Conservation (phyloP, 2,329 filamentous ascomycete species). For the Aspergillus chevalieri region DNA sequence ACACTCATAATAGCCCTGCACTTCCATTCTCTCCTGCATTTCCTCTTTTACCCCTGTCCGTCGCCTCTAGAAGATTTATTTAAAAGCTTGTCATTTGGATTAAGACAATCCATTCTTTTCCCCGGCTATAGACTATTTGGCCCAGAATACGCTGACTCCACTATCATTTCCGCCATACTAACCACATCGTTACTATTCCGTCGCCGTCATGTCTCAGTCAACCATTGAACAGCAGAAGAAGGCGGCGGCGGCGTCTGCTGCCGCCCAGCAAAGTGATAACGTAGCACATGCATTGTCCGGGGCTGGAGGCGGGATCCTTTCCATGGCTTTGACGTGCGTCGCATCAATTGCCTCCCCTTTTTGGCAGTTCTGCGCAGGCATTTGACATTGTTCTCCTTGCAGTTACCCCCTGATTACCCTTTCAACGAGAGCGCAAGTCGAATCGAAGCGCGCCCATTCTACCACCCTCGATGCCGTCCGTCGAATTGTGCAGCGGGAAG, state of each 20-base stretch:
- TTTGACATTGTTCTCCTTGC: constrained; percentile 6
- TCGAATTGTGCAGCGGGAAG: constrained; percentile 86
- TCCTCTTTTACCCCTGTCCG: not conserved
- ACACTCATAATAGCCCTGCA: not conserved
- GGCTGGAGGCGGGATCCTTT: constrained; percentile 85
- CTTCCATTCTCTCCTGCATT: constrained; percentile 7
- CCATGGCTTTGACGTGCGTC: constrained; percentile 84
- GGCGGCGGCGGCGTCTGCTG: constrained; percentile 50
- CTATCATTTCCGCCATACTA: not conserved
- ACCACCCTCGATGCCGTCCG: constrained; percentile 76
- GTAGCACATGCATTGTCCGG: constrained; percentile 91
- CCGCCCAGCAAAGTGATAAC: constrained; percentile 85
- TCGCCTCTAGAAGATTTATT: not conserved
- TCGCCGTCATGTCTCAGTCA: constrained; percentile 34
- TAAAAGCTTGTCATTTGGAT: not conserved
- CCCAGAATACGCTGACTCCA: too few relatives aligned
- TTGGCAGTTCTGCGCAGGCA: constrained; percentile 5
- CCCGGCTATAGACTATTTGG: too few relatives aligned
- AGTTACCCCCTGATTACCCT: constrained; percentile 96
- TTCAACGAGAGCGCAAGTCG: constrained; percentile 94
- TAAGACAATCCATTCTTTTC: not conserved
- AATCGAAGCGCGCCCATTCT: constrained; percentile 85
- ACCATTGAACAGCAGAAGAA: constrained; percentile 30
- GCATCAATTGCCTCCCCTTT: constrained; percentile 4
- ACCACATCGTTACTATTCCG: not conserved